Base-by-base conservation (phyloP, 306 rosid genomes). In the Glycine soja region DNA sequence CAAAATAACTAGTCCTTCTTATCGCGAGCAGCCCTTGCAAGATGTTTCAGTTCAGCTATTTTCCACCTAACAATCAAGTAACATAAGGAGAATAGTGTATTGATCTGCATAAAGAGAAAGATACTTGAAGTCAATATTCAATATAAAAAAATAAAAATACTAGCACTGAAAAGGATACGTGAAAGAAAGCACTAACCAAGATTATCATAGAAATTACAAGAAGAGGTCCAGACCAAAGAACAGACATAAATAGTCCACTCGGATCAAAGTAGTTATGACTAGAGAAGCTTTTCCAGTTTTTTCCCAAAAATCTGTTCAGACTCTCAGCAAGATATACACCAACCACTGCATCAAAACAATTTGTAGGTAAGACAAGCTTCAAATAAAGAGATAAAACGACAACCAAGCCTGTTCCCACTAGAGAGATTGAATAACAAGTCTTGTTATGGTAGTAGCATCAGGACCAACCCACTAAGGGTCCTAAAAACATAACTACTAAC, bases 151-250 rank as follows among this genome's bases (percentile, higher is more conserved):
- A n/a, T n/a, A 58, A 46, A 4, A 68, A 13, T 43, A 69, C 9
- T 14, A 48, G 6, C 14, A 77, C 32, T 16, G 56, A 70, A 24
- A 65, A 24, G 50, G 72, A 14, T 46, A 13, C 7, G 47, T 5
- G 34, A 73, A 34, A 56, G 46, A 43, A 34, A 72, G 72, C 45
- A 89, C 99, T 85, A 65, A 91, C 99, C 98, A 95, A 84, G 76
- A 95, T 93, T 86, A 95, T 85, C 84, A 95, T 88, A 50, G 99
- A 91, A 75, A 88, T 85, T 72, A 85, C 81, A 14, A 95, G 98
- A 72, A 95, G 97, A 66, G 99, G 99, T 54, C 99, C 99, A 36
- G 94, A 95, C 99, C 99, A 93, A 52, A 95, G 82, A 34, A 84
- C 81, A 9, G 99, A 93, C 63, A 93, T 83, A 80, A 95, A 95